These are phyloP conservation scores for Penicillium sp. DNA, from an alignment of 2,329 filamentous ascomycete genomes.

Conservation along the genomic window DNA sequence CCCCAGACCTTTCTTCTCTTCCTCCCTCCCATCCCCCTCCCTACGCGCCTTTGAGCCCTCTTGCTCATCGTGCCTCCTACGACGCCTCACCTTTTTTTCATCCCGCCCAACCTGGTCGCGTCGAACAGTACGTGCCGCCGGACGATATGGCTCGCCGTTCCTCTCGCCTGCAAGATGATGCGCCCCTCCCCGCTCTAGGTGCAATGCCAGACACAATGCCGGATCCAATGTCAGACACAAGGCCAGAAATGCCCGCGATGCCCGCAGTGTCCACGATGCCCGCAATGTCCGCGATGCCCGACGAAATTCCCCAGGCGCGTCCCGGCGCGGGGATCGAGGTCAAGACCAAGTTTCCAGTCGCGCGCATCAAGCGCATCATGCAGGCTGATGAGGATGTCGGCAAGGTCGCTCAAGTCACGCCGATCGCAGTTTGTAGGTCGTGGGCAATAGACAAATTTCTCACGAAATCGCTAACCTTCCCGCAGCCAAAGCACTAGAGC, in stretches of 20 bases:
- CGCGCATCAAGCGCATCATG: conserved; percentile 98
- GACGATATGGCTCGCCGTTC: conserved; percentile 46
- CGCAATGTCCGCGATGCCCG: conserved; percentile 18
- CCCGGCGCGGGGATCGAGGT: conserved; percentile 65
- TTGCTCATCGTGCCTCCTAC: conserved; percentile 44
- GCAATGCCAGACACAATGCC: neutral
- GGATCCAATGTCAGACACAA: too few relatives aligned
- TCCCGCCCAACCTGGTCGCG: conserved; percentile 29
- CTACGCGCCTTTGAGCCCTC: conserved; percentile 33
- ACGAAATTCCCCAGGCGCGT: conserved; percentile 23
- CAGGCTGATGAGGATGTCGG: conserved; percentile 98
- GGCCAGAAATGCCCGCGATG: too few relatives aligned
- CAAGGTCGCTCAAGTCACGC: conserved; percentile 96
- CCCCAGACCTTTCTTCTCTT: conserved; percentile 53
- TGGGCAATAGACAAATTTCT: neutral
- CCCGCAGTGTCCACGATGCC: too few relatives aligned
- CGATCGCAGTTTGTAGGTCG: conserved; percentile 76
- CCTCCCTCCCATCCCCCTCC: conserved; percentile 34
- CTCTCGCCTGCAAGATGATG: conserved; percentile 35
- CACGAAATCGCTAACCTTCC: neutral
- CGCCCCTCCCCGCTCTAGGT: conserved; percentile 22
- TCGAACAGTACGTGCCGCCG: conserved; percentile 39
- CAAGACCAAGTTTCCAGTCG: conserved; percentile 93
- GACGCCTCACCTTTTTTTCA: conserved; percentile 48
- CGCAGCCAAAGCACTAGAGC: conserved; percentile 82